These are phyloP conservation scores for Polygonum aviculare DNA, from an alignment of 148 eudicot genomes.

Conservation along the genomic window DNA sequence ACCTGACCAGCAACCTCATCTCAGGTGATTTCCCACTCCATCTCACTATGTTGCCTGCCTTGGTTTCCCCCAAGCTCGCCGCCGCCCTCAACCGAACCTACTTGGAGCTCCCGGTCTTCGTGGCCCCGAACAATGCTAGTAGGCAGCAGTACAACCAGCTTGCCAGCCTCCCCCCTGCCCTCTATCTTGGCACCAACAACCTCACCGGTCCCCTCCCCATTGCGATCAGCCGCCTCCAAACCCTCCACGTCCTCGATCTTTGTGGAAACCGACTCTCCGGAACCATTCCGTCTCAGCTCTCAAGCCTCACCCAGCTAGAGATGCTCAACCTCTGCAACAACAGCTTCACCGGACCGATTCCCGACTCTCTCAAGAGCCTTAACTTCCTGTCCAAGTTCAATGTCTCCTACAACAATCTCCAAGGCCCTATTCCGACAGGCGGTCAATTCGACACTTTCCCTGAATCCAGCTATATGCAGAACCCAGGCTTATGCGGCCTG, in stretches of 20 bases:
- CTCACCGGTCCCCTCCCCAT: conserved; percentile 23
- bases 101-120: conserved; percentile 24
- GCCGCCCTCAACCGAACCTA: conserved; percentile 8
- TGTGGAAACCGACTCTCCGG: conserved; percentile 23
- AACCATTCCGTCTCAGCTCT: conserved; percentile 20
- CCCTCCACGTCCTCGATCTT: conserved; percentile 22
- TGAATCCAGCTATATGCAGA: conserved; percentile 40
- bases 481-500: conserved; percentile 57
- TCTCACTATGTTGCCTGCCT: conserved; percentile 10
- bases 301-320: conserved; percentile 22
- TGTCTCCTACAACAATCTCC: conserved; percentile 44
- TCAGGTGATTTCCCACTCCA: conserved; percentile 21
- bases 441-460: conserved; percentile 53
- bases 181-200: conserved; percentile 21
- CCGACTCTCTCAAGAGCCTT: conserved; percentile 17
- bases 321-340: conserved; percentile 26
- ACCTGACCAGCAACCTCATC: conserved; percentile 21
- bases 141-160: conserved; percentile 18
- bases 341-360: conserved; percentile 25
- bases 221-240: conserved; percentile 26
- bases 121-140: conserved; percentile 16
- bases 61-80: conserved; percentile 4
- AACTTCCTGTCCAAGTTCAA: conserved; percentile 42
- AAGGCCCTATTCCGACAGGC: conserved; percentile 48
- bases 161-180: conserved; percentile 22